A percentile compares a stretch with the other conserved stretches of the same genome.
Conservation (phyloP, 306 rosid genomes). For the Quercus rubra region DNA sequence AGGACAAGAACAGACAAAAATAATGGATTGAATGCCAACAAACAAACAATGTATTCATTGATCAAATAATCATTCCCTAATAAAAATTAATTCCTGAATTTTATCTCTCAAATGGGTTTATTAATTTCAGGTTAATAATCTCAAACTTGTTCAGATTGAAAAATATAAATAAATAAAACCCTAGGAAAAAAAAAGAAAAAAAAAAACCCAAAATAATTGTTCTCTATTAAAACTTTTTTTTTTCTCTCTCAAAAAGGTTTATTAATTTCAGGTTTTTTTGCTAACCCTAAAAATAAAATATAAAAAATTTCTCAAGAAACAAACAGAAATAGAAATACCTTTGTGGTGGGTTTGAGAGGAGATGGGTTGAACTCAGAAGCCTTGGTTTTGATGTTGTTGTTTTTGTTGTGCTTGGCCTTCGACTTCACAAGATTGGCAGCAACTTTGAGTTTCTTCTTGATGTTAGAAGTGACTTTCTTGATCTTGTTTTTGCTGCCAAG, state of each 20-base stretch:
- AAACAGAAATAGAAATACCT: slow-evolving; percentile 35
- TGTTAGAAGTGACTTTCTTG: slow-evolving; percentile 36
- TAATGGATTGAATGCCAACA: too few relatives aligned
- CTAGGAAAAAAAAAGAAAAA: neutral
- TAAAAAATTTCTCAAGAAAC: neutral
- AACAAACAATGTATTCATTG: too few relatives aligned
- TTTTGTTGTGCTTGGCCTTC: neutral
- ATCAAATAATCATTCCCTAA: too few relatives aligned
- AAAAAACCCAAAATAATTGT: too few relatives aligned
- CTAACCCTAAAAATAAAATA: neutral
- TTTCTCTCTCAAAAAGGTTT: neutral
- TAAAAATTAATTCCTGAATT: too few relatives aligned
- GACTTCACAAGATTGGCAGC: neutral
- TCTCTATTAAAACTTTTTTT: neutral
- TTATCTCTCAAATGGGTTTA: too few relatives aligned
- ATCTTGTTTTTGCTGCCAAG: slow-evolving; percentile 30
- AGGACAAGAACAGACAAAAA: too few relatives aligned
- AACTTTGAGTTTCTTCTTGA: slow-evolving; percentile 28
- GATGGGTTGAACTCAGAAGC: slow-evolving; percentile 55
- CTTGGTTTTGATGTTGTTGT: slow-evolving; percentile 17
- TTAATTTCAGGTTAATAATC: too few relatives aligned
- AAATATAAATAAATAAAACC: too few relatives aligned
- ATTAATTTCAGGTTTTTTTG: neutral
- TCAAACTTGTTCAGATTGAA: too few relatives aligned
- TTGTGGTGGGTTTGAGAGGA: slow-evolving; percentile 41